Base-by-base conservation (phyloP, 1,139 yeast species). In the Suhomyces bribrorum region DNA sequence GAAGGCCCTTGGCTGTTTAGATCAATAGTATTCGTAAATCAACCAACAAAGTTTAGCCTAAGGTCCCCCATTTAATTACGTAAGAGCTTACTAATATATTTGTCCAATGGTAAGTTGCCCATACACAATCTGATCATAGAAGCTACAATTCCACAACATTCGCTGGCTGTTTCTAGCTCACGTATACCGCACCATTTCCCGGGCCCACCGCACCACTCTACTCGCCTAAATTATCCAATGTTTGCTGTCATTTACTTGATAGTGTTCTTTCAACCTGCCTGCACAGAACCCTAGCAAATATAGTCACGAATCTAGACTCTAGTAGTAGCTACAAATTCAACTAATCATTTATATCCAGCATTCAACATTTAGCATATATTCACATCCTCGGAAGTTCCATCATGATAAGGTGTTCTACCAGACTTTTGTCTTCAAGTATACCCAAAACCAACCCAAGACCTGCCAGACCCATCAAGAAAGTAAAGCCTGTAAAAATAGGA, bases 1-100 rank as follows among this genome's bases (percentile, higher is more conserved):
- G 15, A 64, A 59, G 28, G 67, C 68, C 2, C 45, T 62, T n/a
- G 20, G 28, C 20, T 28, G 33, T 8, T 13, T 38, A 5, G 42
- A 38, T 7, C 30, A 26, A 5, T 7, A 12, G 7, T 32, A 11
- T 17, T 26, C 16, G 17, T 13, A 14, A 26, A 11, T 14, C 29
- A 12, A 26, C 26, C n/a, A n/a, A n/a, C n/a, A n/a, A n/a, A n/a
- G n/a, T n/a, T n/a, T n/a, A n/a, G n/a, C n/a, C n/a, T n/a, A n/a
- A n/a, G n/a, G n/a, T n/a, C n/a, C n/a, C n/a, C n/a, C 9, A 20
- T 20, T 20, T n/a, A 8, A 20, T 20, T 20, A 20, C 23, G 23
- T 20, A 20, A 20, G 8, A 1, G 3, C 8, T 20, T 20, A 20
- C 23, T 20, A 20, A 20, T 20, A 8, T 20, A n/a, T 8, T 20